phyloP scores from a whole-genome alignment of 2,329 filamentous ascomycete genomes.

The Neonectria neomacrospora region DNA sequence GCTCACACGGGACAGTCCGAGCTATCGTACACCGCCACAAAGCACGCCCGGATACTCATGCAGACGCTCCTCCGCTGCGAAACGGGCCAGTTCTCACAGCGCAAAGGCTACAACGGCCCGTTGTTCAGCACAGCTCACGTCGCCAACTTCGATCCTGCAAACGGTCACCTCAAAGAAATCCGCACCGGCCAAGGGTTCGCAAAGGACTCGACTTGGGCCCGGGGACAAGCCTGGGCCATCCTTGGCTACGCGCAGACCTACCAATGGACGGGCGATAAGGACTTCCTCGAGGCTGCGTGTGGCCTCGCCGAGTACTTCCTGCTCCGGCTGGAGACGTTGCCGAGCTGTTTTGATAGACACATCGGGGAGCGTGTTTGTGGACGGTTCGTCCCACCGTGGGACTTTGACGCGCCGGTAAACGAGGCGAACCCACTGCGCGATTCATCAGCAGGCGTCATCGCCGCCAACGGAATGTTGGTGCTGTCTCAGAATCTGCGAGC shows the following conservation, averaged over 20 bases:
- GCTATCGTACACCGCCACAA: constrained; percentile 46
- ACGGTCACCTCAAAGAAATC: constrained; percentile 55
- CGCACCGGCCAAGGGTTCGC: constrained; percentile 61
- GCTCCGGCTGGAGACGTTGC: constrained; percentile 50
- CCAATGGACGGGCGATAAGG: constrained; percentile 56
- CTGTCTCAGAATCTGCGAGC: constrained; percentile 48
- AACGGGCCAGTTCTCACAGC: constrained; percentile 17
- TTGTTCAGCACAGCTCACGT: constrained; percentile 58
- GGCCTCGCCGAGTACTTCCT: constrained; percentile 63
- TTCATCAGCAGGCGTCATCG: constrained; percentile 53
- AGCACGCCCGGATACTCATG: constrained; percentile 55
- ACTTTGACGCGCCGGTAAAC: constrained; percentile 59
- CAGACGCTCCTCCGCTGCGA: constrained; percentile 55
- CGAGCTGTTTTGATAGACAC: constrained; percentile 44
- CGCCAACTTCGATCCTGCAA: constrained; percentile 58
- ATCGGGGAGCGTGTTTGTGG: constrained; percentile 30
- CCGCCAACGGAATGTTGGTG: constrained; percentile 53
- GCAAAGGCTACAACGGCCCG: constrained; percentile 14
- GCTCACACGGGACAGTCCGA: constrained; percentile 44
- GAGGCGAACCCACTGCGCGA: constrained; percentile 47
- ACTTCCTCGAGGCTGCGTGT: constrained; percentile 58
- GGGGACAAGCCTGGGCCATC: constrained; percentile 64
- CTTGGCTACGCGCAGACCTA: constrained; percentile 63
- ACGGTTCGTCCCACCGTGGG: constrained; percentile 51
- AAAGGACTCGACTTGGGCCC: constrained; percentile 60